Conservation (phyloP, 495 filamentous ascomycete genomes). For the Aspergillus homomorphus region DNA sequence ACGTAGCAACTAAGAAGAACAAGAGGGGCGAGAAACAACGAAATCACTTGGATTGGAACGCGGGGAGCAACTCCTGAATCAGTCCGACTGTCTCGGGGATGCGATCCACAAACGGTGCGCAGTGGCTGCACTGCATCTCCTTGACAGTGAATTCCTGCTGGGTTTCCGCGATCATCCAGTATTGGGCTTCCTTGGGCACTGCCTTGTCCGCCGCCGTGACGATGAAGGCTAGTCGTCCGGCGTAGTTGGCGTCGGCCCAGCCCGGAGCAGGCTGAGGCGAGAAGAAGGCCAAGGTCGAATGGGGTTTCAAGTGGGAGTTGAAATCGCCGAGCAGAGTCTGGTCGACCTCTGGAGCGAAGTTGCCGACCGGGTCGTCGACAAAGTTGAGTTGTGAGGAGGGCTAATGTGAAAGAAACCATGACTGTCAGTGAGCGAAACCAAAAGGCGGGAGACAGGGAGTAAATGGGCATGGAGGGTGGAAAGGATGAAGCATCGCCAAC, state of each 20-base stretch:
- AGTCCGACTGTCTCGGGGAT: constrained; percentile 11
- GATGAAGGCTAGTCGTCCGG: constrained; percentile 21
- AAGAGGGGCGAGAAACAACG: too few species aligned
- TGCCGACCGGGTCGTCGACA: constrained; percentile 19
- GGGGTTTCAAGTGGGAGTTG: constrained; percentile 19
- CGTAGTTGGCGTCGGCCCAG: constrained; percentile 22
- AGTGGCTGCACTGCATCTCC: constrained; percentile 26
- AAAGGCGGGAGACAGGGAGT: too few species aligned
- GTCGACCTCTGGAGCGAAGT: constrained; percentile 29
- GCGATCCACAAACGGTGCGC: constrained; percentile 21
- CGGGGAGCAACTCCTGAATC: neutral
- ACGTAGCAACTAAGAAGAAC: too few species aligned
- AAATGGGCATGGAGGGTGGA: neutral
- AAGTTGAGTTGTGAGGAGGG: constrained; percentile 21
- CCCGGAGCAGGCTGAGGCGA: constrained; percentile 27
- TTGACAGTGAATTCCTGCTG: constrained; percentile 23
- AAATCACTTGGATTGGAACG: too few species aligned
- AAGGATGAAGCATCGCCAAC: neutral
- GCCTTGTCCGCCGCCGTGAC: constrained; percentile 25
- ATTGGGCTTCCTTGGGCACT: constrained; percentile 26
- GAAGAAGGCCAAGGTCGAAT: constrained; percentile 26
- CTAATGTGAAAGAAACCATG: too few species aligned
- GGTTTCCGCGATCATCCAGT: constrained; percentile 24
- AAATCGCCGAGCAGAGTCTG: constrained; percentile 5
- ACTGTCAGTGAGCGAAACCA: too few species aligned